Conservation (phyloP, 305 asterid species). For the Fraxinus velutina region DNA sequence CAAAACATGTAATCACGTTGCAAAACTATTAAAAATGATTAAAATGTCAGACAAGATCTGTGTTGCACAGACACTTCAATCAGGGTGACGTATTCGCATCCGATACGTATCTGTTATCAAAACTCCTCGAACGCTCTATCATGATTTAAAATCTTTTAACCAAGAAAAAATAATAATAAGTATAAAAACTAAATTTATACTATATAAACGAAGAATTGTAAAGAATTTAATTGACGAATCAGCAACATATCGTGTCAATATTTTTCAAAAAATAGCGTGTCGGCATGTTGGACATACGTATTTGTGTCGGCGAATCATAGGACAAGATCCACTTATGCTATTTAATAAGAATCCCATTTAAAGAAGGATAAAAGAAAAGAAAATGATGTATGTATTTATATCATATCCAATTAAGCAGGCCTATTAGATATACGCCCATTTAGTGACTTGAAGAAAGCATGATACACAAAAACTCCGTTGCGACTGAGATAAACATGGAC, state of each 20-base stretch:
- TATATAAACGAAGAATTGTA: too few relatives aligned
- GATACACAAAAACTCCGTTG: neutral
- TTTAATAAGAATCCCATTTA: neutral
- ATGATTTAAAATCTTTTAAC: too few relatives aligned
- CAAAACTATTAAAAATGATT: neutral
- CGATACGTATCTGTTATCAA: neutral
- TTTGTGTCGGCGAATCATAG: neutral
- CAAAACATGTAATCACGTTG: neutral
- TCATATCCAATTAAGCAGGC: neutral
- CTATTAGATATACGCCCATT: neutral
- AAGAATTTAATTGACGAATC: too few relatives aligned
- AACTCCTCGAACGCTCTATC: neutral
- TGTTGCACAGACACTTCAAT: neutral
- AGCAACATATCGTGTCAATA: neutral
- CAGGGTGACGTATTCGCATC: neutral
- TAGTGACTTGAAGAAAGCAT: neutral
- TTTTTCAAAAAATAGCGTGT: neutral
- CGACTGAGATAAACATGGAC: neutral
- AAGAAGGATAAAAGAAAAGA: neutral
- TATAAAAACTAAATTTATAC: too few relatives aligned
- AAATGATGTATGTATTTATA: neutral
- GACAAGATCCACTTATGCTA: neutral
- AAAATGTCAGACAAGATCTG: neutral
- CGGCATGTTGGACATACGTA: neutral
- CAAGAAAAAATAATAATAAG: neutral